Evolutionary conservation across 192 early-diverging fungal species (phyloP).

Genomic region (Backusella parvicylindrica): DNA sequence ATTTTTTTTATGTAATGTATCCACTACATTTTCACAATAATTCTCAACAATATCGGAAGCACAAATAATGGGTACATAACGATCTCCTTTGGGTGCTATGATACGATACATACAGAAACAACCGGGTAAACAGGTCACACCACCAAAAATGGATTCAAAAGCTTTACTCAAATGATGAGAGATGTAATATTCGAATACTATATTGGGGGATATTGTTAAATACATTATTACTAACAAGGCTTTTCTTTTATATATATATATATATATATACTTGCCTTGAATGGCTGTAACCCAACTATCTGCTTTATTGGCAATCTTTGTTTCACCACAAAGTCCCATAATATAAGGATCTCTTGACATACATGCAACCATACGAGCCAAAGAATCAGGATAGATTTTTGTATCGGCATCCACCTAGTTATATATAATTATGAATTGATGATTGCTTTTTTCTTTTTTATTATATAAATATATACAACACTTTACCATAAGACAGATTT

Average conservation of each 20-base stretch:
- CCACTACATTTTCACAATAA: conserved; percentile 67
- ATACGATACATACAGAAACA: conserved; percentile 80
- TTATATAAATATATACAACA: not conserved
- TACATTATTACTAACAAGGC: no score
- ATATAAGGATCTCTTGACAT: conserved; percentile 87
- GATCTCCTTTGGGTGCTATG: conserved; percentile 62
- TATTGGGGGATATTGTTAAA: not conserved
- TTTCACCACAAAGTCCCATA: conserved; percentile 97
- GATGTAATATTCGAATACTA: conserved; percentile 77
- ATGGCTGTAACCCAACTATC: conserved; percentile 88
- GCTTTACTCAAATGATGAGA: conserved; percentile 70
- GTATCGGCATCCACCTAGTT: conserved; percentile 87
- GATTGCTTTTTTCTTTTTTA: not conserved
- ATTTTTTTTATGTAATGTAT: conserved; percentile 74
- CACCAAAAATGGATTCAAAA: conserved; percentile 72
- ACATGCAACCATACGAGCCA: conserved; percentile 78
- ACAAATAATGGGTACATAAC: conserved; percentile 67
- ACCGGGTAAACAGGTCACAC: conserved; percentile 69
- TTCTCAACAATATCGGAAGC: conserved; percentile 72
- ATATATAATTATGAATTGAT: no score
- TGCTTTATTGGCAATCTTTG: conserved; percentile 90
- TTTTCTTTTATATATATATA: not conserved
- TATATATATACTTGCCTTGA: conserved; percentile 45
- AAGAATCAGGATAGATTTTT: conserved; percentile 69
- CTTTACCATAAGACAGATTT: conserved; percentile 70